Base-by-base conservation (phyloP, 345 rosid species). In the Ricinus communis region DNA sequence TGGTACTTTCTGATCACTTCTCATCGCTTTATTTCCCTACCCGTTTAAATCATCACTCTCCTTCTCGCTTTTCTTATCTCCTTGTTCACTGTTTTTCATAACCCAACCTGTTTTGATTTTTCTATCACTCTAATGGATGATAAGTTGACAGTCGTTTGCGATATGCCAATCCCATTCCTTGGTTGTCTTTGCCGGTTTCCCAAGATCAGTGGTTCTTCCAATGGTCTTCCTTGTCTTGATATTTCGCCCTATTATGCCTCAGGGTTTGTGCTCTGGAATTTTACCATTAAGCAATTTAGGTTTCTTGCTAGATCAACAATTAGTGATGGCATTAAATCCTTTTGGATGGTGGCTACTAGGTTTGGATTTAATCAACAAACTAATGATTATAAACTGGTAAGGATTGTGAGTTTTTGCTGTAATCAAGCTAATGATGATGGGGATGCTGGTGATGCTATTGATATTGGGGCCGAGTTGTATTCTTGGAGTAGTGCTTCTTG, bases 171-270 rank as follows among this genome's bases (percentile, higher is more conserved):
- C 2, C 80, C 72, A 4, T 56, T 61, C 5, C 11, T 62, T 21
- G 21, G 13, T 28, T 24, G 21, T 11, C 38, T 70, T 19, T 16
- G 50, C 52, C 50, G 80, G 59, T 75, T 31, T 45, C 85, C 87
- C 1, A 84, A 68, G 52, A 59, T 84, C 28, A 75, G 81, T 15
- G 85, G 80, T 14, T 81, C 83, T 38, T 71, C 71, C 24, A 40
- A 72, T 38, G 87, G 87, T 16, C 70, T 84, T 25, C 40, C 79
- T 47, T 84, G 85, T 46, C 73, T 84, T 53, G 85, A 81, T 41
- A 25, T 77, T 54, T 81, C 87, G 0, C 73, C 74, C 8, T 71
- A 68, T 31, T 70, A 62, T 53, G 74, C 61, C 14, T 47, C 27
- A 0, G 76, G 46, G 28, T 76, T 84, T 59, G 60, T 72, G 10